Percentiles rank a stretch among this genome's conserved stretches.
phyloP scores from a whole-genome alignment of 495 filamentous ascomycete species.

The Penicilliopsis zonata region DNA sequence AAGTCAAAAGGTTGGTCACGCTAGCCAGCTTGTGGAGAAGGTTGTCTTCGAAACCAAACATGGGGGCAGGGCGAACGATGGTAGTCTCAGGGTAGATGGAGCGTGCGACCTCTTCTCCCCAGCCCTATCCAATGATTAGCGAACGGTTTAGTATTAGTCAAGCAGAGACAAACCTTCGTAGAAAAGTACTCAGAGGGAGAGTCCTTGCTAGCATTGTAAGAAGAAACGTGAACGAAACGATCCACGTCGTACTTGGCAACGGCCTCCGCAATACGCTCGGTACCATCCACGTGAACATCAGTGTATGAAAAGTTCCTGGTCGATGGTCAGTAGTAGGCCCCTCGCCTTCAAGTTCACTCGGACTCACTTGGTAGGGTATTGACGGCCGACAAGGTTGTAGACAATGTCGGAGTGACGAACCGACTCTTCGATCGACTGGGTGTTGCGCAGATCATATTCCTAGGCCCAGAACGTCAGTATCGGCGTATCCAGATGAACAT shows the following conservation, averaged over 20 bases:
- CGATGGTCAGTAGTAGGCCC: constrained; percentile 13
- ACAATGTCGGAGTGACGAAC: constrained; percentile 96
- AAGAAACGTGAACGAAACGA: constrained; percentile 93
- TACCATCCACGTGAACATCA: constrained; percentile 89
- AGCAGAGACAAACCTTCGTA: constrained; percentile 55
- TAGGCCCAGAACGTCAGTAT: constrained; percentile 13
- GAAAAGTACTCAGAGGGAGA: constrained; percentile 78
- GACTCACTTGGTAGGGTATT: constrained; percentile 89
- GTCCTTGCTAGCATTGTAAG: constrained; percentile 73
- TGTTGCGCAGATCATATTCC: constrained; percentile 96
- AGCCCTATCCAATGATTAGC: constrained; percentile 38
- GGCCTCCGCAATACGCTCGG: constrained; percentile 90
- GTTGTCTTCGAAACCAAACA: constrained; percentile 91
- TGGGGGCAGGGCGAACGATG: constrained; percentile 85
- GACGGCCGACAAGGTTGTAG: constrained; percentile 87
- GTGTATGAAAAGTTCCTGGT: constrained; percentile 81
- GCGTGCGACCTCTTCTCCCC: constrained; percentile 72
- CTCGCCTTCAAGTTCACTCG: background rate
- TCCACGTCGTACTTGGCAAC: constrained; percentile 98
- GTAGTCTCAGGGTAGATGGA: constrained; percentile 96
- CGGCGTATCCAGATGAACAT: background rate
- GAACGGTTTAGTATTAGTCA: constrained; percentile 1
- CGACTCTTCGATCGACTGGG: constrained; percentile 87
- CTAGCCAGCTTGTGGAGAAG: constrained; percentile 79
- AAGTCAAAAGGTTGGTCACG: constrained; percentile 66